Percentiles rank a stretch among this genome's conserved stretches.
These are phyloP conservation scores for Pseudonectria foliicola DNA, from an alignment of 2,329 filamentous ascomycete genomes.

Conservation along the genomic window DNA sequence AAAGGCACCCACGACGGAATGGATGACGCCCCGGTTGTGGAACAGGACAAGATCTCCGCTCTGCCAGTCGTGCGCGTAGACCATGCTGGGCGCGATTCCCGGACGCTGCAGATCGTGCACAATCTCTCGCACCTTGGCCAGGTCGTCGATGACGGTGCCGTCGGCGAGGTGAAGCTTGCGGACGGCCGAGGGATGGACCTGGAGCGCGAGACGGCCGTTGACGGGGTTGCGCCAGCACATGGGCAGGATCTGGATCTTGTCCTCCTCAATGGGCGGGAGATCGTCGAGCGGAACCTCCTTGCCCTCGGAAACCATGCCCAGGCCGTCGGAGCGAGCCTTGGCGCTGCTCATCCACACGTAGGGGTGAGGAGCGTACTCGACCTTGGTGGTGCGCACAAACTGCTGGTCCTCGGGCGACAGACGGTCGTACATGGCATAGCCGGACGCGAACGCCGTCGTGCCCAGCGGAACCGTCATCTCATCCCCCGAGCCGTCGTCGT, in stretches of 20 bases:
- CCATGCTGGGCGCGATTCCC: conserved; percentile 59
- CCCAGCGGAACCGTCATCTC: conserved; percentile 62
- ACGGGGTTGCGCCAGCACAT: conserved; percentile 74
- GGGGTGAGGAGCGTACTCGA: conserved; percentile 72
- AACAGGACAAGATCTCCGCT: conserved; percentile 72
- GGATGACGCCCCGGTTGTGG: conserved; percentile 68
- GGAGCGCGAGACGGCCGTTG: conserved; percentile 61
- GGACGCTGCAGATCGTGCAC: conserved; percentile 64
- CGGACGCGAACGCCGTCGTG: conserved; percentile 68
- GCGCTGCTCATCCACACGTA: conserved; percentile 76
- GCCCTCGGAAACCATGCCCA: conserved; percentile 63
- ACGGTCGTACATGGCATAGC: conserved; percentile 62
- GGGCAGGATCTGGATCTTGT: conserved; percentile 64
- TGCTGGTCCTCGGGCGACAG: conserved; percentile 59
- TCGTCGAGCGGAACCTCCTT: conserved; percentile 52
- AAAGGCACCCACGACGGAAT: conserved; percentile 71
- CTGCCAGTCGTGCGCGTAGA: conserved; percentile 72
- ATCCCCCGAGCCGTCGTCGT: conserved; percentile 65
- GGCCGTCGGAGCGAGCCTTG: conserved; percentile 58
- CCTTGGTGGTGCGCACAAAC: conserved; percentile 57
- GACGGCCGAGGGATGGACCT: conserved; percentile 67
- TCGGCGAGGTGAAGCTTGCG: conserved; percentile 60
- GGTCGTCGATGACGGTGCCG: conserved; percentile 61
- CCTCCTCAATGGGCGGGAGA: conserved; percentile 57
- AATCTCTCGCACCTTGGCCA: conserved; percentile 58